Evolutionary conservation across 768 basidiomycete species (phyloP), one percentile per base, ranked within the genome.

Genomic region (Cantharellus anzutake): DNA sequence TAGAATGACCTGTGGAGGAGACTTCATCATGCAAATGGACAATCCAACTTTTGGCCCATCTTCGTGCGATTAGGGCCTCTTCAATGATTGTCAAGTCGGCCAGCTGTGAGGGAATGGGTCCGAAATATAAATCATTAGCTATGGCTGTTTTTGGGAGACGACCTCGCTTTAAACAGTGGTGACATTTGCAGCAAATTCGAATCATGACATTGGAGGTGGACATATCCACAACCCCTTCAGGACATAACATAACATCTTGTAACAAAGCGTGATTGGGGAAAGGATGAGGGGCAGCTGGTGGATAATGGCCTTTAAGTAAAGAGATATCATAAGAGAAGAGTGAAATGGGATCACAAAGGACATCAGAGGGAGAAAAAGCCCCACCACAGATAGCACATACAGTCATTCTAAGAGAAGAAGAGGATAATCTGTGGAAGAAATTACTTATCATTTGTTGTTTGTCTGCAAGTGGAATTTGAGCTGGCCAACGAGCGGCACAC

Each of bases 221-320:
- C 5, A 5, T n/a, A 39, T 11, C 5, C 11, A 58, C 11, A 11
- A 58, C 34, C 14, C 57, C 57, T 11, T 7, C 57, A 50, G 57
- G 57, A n/a, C 48, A 16, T 50, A 58, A 5, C 57, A 58, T 7
- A 7, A 58, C 34, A 44, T 51, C 57, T 76, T 75, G 7, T 34
- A 55, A 35, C 7, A 48, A 7, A 7, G 44, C 11, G 20, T 7
- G 20, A 20, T 48, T 20, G 20, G 44, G 44, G 44, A 48, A 48
- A 7, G 44, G 44, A 20, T 48, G 44, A 7, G 44, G 20, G 44
- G 7, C 7, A 48, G 7, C 20, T 48, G 11, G 11, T 7, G 44
- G 44, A 20, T 48, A 48, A 20, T 7, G 20, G 7, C 20, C 20
- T 20, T 7, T 48, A 48, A 48, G 44, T 7, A 48, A 7, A 48